Conservation (phyloP, 352 stramenopile genomes). For the Phytopythium montanum region DNA sequence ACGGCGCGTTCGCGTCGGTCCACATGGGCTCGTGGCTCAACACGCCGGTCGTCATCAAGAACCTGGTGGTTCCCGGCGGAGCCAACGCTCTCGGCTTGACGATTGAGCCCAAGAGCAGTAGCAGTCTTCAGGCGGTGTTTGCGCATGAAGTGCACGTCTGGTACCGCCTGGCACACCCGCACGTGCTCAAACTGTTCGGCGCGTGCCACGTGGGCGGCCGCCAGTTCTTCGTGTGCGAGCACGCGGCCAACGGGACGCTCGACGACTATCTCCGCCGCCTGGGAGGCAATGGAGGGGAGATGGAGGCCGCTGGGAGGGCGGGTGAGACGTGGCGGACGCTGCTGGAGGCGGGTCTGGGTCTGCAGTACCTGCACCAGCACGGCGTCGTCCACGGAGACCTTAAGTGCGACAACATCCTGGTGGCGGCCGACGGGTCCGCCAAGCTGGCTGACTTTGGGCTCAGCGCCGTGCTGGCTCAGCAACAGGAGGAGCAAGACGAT, state of each 20-base stretch:
- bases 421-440: conserved; percentile 21
- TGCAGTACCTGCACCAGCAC: conserved; percentile 32
- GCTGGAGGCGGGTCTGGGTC: conserved; percentile 21
- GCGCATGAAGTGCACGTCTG: conserved; percentile 28
- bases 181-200: conserved; percentile 32
- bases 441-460: conserved; percentile 34
- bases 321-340: conserved; percentile 26
- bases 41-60: conserved; percentile 33
- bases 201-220: conserved; percentile 27
- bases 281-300: conserved; percentile 9
- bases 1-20: conserved; percentile 26
- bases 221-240: conserved; percentile 35
- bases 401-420: conserved; percentile 40
- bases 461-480: conserved; percentile 13
- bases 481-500: conserved; percentile 6
- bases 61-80: conserved; percentile 8
- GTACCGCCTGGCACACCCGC: conserved; percentile 24
- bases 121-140: conserved; percentile 14
- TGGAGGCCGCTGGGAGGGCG: conserved; percentile 10
- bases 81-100: background rate
- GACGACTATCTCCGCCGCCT: conserved; percentile 19
- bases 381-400: conserved; percentile 32
- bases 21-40: conserved; percentile 28
- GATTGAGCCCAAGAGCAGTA: conserved; percentile 4
- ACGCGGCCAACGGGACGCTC: conserved; percentile 19